Base-by-base conservation (phyloP, 2,329 filamentous ascomycete genomes). In the Ophioceras dolichostomum region DNA sequence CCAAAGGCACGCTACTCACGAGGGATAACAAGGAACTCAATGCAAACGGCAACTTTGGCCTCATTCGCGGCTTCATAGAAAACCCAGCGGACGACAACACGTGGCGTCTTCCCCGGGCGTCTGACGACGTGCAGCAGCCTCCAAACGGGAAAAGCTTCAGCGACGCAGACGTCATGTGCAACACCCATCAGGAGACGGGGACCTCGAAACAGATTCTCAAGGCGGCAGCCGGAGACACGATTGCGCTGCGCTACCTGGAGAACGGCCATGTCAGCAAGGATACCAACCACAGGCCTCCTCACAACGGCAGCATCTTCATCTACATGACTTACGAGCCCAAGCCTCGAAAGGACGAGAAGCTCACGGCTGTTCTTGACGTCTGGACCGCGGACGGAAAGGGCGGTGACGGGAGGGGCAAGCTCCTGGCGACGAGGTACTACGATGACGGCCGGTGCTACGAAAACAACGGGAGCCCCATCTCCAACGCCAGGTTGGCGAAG, bases 401-500 rank as follows among this genome's bases (percentile, higher is more conserved):
- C 16, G 89, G 88, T 17, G 79, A 95, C 54, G 68, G 73, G 34
- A 76, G 81, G 29, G 91, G 91, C 22, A 65, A 67, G 30, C 76
- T 96, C 10, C 64, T 96, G 27, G 76, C 80, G 1, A 81, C 75
- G 1, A 78, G 85, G 47, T 77, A 83, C 62, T 98, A 78, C 55
- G 91, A 96, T 50, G 91, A 98, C 49, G 83, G 82, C 19, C 81
- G 85, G 50, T 98, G 91, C 65, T 87, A 87, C 56, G 83, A 96
- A 61, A 59, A 75, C 50, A 88, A 86, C 55, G 47, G 64, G 3
- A 37, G 49, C 17, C 76, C 86, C 43, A 79, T 77, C 5, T 49
- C 53, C 12, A 21, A 34, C 12, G 50, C 74, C 39, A 73, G 73
- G 46, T 65, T 70, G 2, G 64, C 13, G 14, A 12, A 16, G 14